Evolutionary conservation across 2,329 filamentous ascomycete genomes (phyloP).

Genomic region (Fusarium sp.): DNA sequence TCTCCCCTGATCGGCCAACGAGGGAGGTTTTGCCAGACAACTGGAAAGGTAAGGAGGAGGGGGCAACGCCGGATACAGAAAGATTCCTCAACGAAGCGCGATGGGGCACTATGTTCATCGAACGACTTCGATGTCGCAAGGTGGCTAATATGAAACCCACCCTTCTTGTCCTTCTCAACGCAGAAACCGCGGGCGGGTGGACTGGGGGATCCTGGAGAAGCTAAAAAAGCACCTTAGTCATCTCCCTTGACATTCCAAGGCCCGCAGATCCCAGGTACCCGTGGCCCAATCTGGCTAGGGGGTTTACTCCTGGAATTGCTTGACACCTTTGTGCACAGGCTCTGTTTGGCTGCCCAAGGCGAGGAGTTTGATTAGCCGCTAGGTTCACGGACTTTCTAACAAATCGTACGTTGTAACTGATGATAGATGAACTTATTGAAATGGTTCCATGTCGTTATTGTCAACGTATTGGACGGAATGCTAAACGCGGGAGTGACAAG

Average conservation of each 20-base stretch:
- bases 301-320: background rate
- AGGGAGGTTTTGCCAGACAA: constrained; percentile 19
- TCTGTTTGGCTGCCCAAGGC: background rate
- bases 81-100: constrained; percentile 6
- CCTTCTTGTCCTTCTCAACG: constrained; percentile 21
- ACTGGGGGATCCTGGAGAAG: constrained; percentile 22
- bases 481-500: background rate
- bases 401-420: constrained; percentile 5
- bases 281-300: constrained; percentile 10
- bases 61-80: background rate
- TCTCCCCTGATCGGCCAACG: constrained; percentile 28
- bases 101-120: constrained; percentile 26
- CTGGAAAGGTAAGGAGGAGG: background rate
- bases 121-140: constrained; percentile 29
- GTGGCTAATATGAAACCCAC: constrained; percentile 29
- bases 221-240: constrained; percentile 30
- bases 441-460: background rate
- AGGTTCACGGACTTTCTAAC: background rate
- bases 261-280: constrained; percentile 27
- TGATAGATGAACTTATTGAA: background rate
- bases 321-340: constrained; percentile 8
- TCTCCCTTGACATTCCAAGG: constrained; percentile 32
- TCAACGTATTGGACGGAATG: background rate
- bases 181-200: constrained; percentile 20
- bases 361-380: constrained; percentile 5